Evolutionary conservation across 2,329 filamentous ascomycete genomes (phyloP), one percentile per base, ranked within the genome.

Genomic region (Arthrinium phaeospermum): DNA sequence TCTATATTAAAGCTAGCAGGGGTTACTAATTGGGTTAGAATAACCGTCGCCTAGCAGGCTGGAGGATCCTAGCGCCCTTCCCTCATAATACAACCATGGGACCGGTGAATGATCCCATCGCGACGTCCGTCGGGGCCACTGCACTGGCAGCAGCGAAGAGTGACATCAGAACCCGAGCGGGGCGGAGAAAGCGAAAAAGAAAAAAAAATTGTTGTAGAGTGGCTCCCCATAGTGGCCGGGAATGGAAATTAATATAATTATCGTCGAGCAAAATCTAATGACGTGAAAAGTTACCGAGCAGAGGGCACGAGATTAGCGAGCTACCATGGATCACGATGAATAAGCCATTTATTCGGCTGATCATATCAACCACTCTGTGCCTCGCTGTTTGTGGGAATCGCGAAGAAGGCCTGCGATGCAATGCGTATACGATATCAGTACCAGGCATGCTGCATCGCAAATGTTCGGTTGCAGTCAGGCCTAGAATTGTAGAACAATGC

Each of bases 71-170:
- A 64, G 57, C 57, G 57, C 30, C 22, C 7, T 22, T 22, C 4
- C 7, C n/a, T 41, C 34, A 22, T 64, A 34, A 64, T 64, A 22
- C 34, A 30, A 64, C 30, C 57, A 41, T 41, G 57, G 57, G 30
- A 64, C 57, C 41, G 22, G 22, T n/a, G 10, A 64, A 64, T 64
- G 57, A 64, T 13, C 57, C 57, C 12, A 64, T 64, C 57, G 57
- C 57, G 34, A 64, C 34, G 57, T 41, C 57, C 57, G 57, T 64
- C 41, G 57, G 37, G 37, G 19, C 30, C 30, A 19, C 37, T 37
- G 53, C 53, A 61, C 14, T 14, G 22, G 51, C 24, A 37, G 53
- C 51, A 34, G 51, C 7, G 46, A n/a, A n/a, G n/a, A 51, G 49
- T 30, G 57, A 64, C 57, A n/a, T 64, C 30, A 37, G 7, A 64